phyloP scores from a whole-genome alignment of 768 basidiomycete genomes.

The Suillus alpinus region DNA sequence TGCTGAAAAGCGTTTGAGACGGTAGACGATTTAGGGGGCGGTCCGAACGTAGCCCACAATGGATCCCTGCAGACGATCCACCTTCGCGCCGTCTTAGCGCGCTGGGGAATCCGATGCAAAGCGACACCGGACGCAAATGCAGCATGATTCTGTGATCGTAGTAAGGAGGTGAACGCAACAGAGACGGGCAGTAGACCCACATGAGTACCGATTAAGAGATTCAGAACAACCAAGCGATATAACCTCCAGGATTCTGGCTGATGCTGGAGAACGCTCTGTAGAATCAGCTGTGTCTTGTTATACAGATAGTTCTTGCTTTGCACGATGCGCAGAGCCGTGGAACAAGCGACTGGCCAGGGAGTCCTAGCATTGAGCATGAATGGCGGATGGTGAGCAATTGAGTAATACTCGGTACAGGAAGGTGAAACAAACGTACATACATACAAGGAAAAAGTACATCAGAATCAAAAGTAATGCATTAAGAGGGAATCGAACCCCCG shows the following conservation, averaged over 20 bases:
- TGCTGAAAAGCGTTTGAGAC: background rate
- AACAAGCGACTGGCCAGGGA: background rate
- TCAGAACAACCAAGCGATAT: background rate
- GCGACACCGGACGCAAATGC: background rate
- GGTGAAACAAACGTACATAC: no score
- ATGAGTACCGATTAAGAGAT: background rate
- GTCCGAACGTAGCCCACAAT: background rate
- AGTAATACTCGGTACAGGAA: background rate
- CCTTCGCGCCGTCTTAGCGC: background rate
- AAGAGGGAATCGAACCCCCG: constrained; percentile 80
- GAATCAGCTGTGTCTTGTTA: background rate
- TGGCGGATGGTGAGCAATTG: background rate
- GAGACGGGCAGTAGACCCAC: background rate
- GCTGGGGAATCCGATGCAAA: background rate
- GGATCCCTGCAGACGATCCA: background rate
- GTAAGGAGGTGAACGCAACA: background rate
- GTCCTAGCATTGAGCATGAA: background rate
- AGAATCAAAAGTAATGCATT: constrained; percentile 41
- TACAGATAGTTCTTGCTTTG: background rate
- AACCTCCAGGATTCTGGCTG: background rate
- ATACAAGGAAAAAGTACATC: no score
- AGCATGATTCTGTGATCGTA: background rate
- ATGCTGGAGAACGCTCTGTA: background rate
- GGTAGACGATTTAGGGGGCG: background rate
- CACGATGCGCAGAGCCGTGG: background rate